These are phyloP conservation scores for Talaromyces trachyspermus DNA, from an alignment of 495 filamentous ascomycete genomes.

Conservation along the genomic window DNA sequence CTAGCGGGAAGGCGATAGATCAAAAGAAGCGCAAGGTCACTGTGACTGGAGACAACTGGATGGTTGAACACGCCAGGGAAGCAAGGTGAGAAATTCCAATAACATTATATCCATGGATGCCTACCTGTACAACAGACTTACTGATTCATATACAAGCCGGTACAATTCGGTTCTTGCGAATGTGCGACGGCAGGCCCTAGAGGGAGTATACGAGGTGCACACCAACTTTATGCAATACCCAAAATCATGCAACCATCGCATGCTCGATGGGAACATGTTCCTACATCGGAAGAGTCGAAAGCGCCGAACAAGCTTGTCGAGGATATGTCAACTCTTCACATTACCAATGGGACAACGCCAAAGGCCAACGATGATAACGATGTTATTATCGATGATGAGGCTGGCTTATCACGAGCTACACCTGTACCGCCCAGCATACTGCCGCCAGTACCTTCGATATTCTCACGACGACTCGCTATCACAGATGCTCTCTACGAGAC, in stretches of 20 bases:
- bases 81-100: conserved; percentile 57
- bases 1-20: conserved; percentile 62
- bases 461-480: conserved; percentile 69
- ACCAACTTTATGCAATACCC: conserved; percentile 88
- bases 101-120: too few relatives aligned
- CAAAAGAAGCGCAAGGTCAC: conserved; percentile 75
- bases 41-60: conserved; percentile 97
- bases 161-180: conserved; percentile 68
- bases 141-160: conserved; percentile 52
- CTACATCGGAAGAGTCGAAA: conserved; percentile 22
- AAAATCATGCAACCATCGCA: conserved; percentile 85
- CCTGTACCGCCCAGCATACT: conserved; percentile 38
- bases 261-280: conserved; percentile 66
- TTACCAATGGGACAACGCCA: conserved; percentile 23
- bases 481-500: conserved; percentile 61
- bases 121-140: too few relatives aligned
- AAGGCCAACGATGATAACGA: conserved; percentile 11
- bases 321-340: conserved; percentile 30
- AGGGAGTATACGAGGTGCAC: conserved; percentile 85
- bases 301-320: conserved; percentile 22
- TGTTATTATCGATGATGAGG: background rate
- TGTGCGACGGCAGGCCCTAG: conserved; percentile 56
- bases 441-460: conserved; percentile 52
- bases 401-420: conserved; percentile 3
- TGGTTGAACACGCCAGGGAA: conserved; percentile 84